Conservation (phyloP, 164 flowering plant genomes). For the Kalanchoe fedtschenkoi region DNA sequence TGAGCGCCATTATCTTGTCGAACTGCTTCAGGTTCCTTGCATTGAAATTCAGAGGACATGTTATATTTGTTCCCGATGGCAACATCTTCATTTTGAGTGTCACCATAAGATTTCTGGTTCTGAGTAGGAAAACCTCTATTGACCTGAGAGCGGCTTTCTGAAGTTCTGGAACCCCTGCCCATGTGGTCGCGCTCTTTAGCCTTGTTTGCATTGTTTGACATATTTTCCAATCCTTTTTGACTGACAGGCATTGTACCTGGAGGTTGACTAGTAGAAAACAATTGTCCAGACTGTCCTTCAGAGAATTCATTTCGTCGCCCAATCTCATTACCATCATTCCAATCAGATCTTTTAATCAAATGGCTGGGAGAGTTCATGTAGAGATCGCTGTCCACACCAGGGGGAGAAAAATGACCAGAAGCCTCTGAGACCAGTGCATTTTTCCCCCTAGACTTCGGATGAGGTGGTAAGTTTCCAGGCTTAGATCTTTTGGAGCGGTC, state of each 20-base stretch:
- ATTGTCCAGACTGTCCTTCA: constrained; percentile 21
- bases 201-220: constrained; percentile 16
- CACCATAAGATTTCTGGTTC: constrained; percentile 31
- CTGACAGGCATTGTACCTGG: constrained; percentile 29
- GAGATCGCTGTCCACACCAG: constrained; percentile 20
- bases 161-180: constrained; percentile 21
- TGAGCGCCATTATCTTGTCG: constrained; percentile 29
- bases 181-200: constrained; percentile 26
- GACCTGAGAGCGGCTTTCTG: constrained; percentile 24
- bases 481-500: constrained; percentile 37
- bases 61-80: constrained; percentile 24
- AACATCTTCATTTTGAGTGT: constrained; percentile 30
- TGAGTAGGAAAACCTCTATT: constrained; percentile 21
- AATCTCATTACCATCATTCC: constrained; percentile 25
- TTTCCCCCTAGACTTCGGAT: constrained; percentile 19
- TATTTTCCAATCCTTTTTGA: constrained; percentile 19
- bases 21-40: constrained; percentile 36
- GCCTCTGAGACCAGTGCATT: constrained; percentile 16
- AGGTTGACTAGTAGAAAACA: constrained; percentile 27
- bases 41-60: constrained; percentile 21
- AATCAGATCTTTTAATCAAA: constrained; percentile 15
- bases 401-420: constrained; percentile 24
- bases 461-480: constrained; percentile 26
- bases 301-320: constrained; percentile 20
- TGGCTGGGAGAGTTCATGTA: constrained; percentile 15